Conservation (phyloP, 1,284 basidiomycete species). For the Thelephora terrestris region DNA sequence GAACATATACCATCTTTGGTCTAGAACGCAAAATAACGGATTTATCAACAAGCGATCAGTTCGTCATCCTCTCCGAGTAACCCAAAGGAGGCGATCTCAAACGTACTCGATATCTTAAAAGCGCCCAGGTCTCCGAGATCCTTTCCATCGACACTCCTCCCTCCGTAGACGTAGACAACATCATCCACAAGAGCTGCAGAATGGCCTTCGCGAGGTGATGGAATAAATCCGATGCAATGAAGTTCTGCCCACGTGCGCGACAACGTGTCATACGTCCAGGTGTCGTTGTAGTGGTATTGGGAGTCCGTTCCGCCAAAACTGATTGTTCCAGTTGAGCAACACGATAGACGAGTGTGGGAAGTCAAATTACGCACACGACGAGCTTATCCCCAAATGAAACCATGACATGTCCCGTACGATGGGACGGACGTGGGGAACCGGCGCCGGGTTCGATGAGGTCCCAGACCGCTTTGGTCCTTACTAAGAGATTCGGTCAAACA, state of each 20-base stretch:
- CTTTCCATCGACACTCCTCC: slow-evolving; percentile 93
- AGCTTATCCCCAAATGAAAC: slow-evolving; percentile 82
- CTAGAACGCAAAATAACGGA: neutral
- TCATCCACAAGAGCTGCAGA: slow-evolving; percentile 95
- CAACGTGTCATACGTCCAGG: slow-evolving; percentile 89
- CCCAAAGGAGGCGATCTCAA: neutral
- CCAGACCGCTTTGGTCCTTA: slow-evolving; percentile 67
- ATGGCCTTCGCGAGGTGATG: slow-evolving; percentile 93
- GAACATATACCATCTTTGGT: slow-evolving; percentile 84
- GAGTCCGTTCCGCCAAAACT: slow-evolving; percentile 99
- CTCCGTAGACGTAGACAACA: slow-evolving; percentile 97
- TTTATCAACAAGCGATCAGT: neutral
- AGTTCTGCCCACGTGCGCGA: slow-evolving; percentile 87
- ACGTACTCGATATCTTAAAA: slow-evolving; percentile 91
- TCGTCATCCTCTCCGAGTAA: neutral
- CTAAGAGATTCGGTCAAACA: slow-evolving; percentile 27
- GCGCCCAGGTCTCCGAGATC: slow-evolving; percentile 93
- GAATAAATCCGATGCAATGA: slow-evolving; percentile 96
- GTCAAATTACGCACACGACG: slow-evolving; percentile 52
- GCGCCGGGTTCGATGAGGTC: slow-evolving; percentile 62
- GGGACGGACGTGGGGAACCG: slow-evolving; percentile 61
- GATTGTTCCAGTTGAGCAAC: slow-evolving; percentile 8
- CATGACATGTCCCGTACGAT: slow-evolving; percentile 89
- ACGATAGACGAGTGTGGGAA: slow-evolving; percentile 1
- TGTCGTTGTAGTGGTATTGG: slow-evolving; percentile 98